Evolutionary conservation across 2,329 filamentous ascomycete species (phyloP).

Genomic region (Dothistroma pini): DNA sequence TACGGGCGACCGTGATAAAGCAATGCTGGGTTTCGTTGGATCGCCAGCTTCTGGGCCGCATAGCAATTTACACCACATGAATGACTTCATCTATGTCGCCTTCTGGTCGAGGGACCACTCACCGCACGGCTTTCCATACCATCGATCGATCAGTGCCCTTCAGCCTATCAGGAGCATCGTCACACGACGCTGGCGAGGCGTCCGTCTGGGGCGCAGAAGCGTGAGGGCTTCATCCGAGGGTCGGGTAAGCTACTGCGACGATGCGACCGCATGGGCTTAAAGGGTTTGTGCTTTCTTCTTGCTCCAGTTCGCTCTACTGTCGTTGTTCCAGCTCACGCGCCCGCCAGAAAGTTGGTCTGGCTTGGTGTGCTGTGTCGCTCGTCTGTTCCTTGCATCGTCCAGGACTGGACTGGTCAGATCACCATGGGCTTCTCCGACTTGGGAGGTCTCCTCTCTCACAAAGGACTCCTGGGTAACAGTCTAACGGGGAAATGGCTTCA

Average conservation of each 20-base stretch:
- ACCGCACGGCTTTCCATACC: background rate
- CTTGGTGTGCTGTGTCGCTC: no score
- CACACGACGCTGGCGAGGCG: background rate
- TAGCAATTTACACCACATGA: background rate
- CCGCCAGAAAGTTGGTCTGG: no score
- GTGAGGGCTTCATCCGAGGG: no score
- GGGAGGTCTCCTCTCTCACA: conserved; percentile 15
- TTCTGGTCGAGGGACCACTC: background rate
- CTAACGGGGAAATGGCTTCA: conserved; percentile 15
- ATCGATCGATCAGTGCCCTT: background rate
- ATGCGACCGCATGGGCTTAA: background rate
- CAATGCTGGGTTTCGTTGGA: background rate
- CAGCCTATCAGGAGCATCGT: background rate
- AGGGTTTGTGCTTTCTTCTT: background rate
- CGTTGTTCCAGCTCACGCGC: no score
- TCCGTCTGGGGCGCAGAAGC: background rate
- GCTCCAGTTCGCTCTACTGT: background rate
- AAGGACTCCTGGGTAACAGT: conserved; percentile 17
- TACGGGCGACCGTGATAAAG: background rate
- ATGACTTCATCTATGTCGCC: background rate
- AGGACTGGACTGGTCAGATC: background rate
- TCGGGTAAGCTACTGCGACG: background rate
- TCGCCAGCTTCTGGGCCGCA: background rate
- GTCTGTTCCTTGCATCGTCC: background rate
- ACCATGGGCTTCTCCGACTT: background rate